Base-by-base conservation (phyloP, 129 eudicot species). In the Pittosporum tobira region DNA sequence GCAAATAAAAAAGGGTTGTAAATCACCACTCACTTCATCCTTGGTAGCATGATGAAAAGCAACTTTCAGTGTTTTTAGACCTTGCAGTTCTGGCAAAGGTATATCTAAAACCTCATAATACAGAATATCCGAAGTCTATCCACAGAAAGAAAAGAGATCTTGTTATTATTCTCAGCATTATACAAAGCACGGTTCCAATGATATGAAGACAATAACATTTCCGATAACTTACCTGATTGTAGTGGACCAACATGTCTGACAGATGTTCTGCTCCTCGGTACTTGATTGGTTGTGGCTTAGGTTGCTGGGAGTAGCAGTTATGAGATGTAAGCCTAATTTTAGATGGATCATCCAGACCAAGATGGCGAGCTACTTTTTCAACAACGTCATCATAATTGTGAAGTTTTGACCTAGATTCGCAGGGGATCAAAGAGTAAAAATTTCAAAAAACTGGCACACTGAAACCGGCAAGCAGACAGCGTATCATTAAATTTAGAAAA, bases 191-290 rank as follows among this genome's bases (percentile, higher is more conserved):
- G n/a, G n/a, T n/a, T n/a, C n/a, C n/a, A n/a, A n/a, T n/a, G n/a
- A n/a, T n/a, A n/a, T n/a, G n/a, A n/a, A n/a, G n/a, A n/a, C n/a
- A n/a, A n/a, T n/a, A n/a, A n/a, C n/a, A n/a, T n/a, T n/a, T n/a
- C n/a, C n/a, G n/a, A n/a, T n/a, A n/a, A n/a, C n/a, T n/a, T n/a
- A 90, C 97, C 97, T 90, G 95, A 70, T 91, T 86, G 76, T 86
- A 83, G 62, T 86, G 94, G 65, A 86, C 83, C 64, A 91, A 83
- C 98, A 91, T 86, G 68, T 91, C 98, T 69, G 77, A 57, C 71
- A 91, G 64, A 48, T 83, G 94, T 52, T 86, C 94, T 19, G 81
- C 87, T 12, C 72, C 87, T 59, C 98, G 73, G 64, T 80, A 91
- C 47, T 86, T 91, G 18, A 91, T 76, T 19, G 84, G 87, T 54